Base-by-base conservation (phyloP, 106 monocot species). In the Dendrobium nobile region DNA sequence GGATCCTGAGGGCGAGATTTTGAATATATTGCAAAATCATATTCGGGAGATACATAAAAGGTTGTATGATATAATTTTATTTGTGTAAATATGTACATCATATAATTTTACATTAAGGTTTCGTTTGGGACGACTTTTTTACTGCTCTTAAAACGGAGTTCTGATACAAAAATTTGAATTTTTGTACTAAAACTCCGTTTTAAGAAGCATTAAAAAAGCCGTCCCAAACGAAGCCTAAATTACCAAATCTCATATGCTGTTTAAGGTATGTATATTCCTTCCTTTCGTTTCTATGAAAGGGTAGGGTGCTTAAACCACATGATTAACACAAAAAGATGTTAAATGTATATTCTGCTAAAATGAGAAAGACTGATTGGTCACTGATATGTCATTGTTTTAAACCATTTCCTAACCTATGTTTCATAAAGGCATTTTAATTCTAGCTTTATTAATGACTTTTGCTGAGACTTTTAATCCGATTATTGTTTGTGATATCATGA, bases 21-120 rank as follows among this genome's bases (percentile, higher is more conserved):
- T 75, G 74, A 56, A 7, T 74, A 75, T 33, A 70, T 18, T 47
- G 56, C 74, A 56, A 79, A 82, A 59, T 80, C 48, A 67, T 22
- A 67, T 22, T 67, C 48, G 13, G 51, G 59, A 80, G 77, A 55
- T 33, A 1, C 79, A 19, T 81, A 73, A 54, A 81, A 51, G 24
- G 43, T 61, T 54, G 79, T 65, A 78, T 77, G 72, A 41, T 54
- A 4, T 18, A 4, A 5, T 45, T 76, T 75, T 51, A 41, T 81
- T 78, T 16, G 82, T 83, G 82, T 85, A 67, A 89, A 72, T 89
- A 84, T 84, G 83, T 86, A 81, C 51, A 15, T 0, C 51, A 2
- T 77, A 84, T 74, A 76, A 9, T 10, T 73, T 33, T 70, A 70
- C 11, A 33, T 31, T 70, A 31, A 70, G 33, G 15, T 70, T 11